Evolutionary conservation across 345 rosid species (phyloP), one percentile per base, ranked within the genome.

Genomic region (Laguncularia racemosa): DNA sequence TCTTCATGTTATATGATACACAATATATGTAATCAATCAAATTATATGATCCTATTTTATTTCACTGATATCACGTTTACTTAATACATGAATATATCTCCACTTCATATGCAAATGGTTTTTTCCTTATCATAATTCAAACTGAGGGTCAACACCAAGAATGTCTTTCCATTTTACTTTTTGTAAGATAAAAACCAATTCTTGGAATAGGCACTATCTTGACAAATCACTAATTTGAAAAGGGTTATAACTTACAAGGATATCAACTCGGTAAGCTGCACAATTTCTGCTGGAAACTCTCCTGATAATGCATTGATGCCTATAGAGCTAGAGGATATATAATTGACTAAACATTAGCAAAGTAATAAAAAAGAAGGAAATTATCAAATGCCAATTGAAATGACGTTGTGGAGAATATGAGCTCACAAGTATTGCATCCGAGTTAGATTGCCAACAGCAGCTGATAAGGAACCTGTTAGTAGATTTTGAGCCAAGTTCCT

Each of bases 401-500:
- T 28, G 20, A 53, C 48, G 50, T 13, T 47, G 44, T 47, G 49
- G 26, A 40, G 17, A 6, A 45, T 16, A 63, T 3, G 53, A 64
- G 59, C 76, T 49, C 78, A 84, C 95, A 90, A 65, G 60, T 68
- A 73, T 65, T 78, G 85, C 83, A 83, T 56, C 56, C 67, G 57
- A 49, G 69, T 76, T 47, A 83, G 65, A 70, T 78, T 80, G 57
- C 72, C 69, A 20, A 83, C 58, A 11, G 77, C 61, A 20, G 80
- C 9, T 21, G 85, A 56, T 54, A 83, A 60, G 15, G 62, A 60
- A 61, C 88, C 88, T 3, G 80, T 75, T 66, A 83, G 65, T 68
- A 53, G 63, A 73, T 83, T 83, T 44, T 66, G 68, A 49, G 44
- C 64, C 78, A 83, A 60, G 17, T 71, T 55, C 81, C 82, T 82